A percentile compares a stretch with the other conserved stretches of the same genome.
Conservation (phyloP, 2,329 filamentous ascomycete genomes). For the Paecilomyces fulvus region DNA sequence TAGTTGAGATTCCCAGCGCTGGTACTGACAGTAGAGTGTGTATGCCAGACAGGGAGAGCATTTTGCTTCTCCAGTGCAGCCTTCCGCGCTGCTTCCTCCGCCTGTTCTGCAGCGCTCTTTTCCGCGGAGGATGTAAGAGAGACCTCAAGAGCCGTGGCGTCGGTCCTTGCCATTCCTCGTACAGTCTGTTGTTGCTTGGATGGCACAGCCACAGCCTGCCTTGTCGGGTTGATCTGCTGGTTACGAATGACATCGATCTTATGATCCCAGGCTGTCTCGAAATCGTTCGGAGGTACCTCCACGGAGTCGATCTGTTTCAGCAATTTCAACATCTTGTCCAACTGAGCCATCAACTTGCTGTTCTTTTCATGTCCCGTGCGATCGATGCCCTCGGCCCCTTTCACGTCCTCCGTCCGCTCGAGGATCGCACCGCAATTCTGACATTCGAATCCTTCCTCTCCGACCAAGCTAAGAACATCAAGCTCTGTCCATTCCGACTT, state of each 20-base stretch:
- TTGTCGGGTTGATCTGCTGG: slow-evolving; percentile 32
- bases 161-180: slow-evolving; percentile 36
- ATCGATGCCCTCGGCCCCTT: slow-evolving; percentile 34
- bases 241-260: slow-evolving; percentile 39
- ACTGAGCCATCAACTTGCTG: slow-evolving; percentile 40
- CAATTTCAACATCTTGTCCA: slow-evolving; percentile 38
- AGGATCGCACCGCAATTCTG: slow-evolving; percentile 58
- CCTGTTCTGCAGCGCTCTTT: slow-evolving; percentile 41
- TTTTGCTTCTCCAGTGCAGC: slow-evolving; percentile 44
- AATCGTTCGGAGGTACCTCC: slow-evolving; percentile 41
- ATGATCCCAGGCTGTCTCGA: slow-evolving; percentile 41
- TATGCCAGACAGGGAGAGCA: slow-evolving; percentile 45
- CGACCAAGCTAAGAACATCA: slow-evolving; percentile 73
- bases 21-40: slow-evolving; percentile 39
- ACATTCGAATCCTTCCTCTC: slow-evolving; percentile 66
- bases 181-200: slow-evolving; percentile 30
- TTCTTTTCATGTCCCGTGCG: slow-evolving; percentile 44
- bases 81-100: slow-evolving; percentile 39
- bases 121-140: slow-evolving; percentile 41
- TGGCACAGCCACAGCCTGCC: slow-evolving; percentile 33
- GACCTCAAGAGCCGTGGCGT: slow-evolving; percentile 38
- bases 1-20: slow-evolving; percentile 14
- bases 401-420: slow-evolving; percentile 37
- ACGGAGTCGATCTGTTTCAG: slow-evolving; percentile 41
- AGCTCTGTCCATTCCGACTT: slow-evolving; percentile 80